Base-by-base conservation (phyloP, 345 rosid species). In the Syzygium aromaticum region DNA sequence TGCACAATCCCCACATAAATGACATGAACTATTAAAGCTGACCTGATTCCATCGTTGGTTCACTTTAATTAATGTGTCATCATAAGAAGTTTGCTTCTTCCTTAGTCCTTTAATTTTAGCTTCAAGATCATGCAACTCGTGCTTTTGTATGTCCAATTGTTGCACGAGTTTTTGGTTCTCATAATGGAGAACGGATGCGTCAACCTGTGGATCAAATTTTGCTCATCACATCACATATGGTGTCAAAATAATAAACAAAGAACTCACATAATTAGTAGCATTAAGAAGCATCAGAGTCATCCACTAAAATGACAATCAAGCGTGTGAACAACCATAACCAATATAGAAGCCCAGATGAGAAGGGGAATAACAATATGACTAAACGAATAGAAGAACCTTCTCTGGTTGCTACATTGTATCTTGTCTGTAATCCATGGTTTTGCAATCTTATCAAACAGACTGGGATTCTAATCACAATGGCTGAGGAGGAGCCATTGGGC, bases 151-250 rank as follows among this genome's bases (percentile, higher is more conserved):
- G n/a, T 96, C 98, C 85, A 95, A 90, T 63, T 94, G 96, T 91
- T 95, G 98, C 28, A 95, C 96, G 5, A 96, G 95, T 88, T 92
- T 94, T 90, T 97, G 98, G 92, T 97, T 97, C 92, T 96, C 96
- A 64, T 90, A 88, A 86, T 95, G 99, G 77, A 97, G 95, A 93
- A 91, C 94, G 3, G 95, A 91, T 10, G 97, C 95, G 80, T 95
- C 98, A 87, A 92, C 95, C 99, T 97, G 90, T 38, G 78, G 88
- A 27, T 78, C 56, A 51, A 73, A 33, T 73, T 33, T 40, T 73
- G 46, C 80, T 33, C 80, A 33, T 53, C 11, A 67, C 53, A 57
- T 15, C 25, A 38, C 84, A 67, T n/a, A 23, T n/a, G 38, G 27
- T 19, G 0, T 25, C 28, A 16, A 23, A 27, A 49, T 27, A 63